Conservation (phyloP, 1,284 basidiomycete species). For the Fistulinella staudtii region DNA sequence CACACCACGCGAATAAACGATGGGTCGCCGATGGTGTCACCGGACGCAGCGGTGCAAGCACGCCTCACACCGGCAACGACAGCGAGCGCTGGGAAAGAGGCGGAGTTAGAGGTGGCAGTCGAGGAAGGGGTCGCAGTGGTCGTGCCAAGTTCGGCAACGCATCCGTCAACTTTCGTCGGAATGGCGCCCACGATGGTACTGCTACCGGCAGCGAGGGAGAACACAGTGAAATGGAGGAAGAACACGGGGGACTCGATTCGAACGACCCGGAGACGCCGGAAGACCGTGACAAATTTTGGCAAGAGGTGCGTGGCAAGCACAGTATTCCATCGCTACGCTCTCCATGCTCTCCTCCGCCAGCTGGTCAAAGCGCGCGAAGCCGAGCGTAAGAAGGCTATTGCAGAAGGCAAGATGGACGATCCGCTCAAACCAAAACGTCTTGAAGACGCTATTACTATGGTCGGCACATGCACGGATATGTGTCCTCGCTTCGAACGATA, state of each 20-base stretch:
- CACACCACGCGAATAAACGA: conserved; percentile 46
- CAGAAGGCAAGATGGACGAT: conserved; percentile 84
- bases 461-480: conserved; percentile 92
- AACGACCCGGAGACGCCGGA: conserved; percentile 49
- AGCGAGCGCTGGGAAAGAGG: conserved; percentile 57
- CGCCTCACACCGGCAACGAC: conserved; percentile 37
- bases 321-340: conserved; percentile 14
- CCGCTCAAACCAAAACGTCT: conserved; percentile 74
- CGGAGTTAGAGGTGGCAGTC: conserved; percentile 39
- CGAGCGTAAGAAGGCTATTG: conserved; percentile 77
- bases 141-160: conserved; percentile 40
- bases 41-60: conserved; percentile 33
- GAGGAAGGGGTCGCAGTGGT: conserved; percentile 36
- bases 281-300: conserved; percentile 61
- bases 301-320: conserved; percentile 49
- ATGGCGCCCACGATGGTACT: conserved; percentile 24
- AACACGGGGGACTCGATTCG: conserved; percentile 25
- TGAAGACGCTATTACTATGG: conserved; percentile 84
- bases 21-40: conserved; percentile 46
- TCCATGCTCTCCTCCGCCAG: conserved; percentile 36
- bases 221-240: conserved; percentile 26
- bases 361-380: conserved; percentile 68
- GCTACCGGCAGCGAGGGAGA: conserved; percentile 31
- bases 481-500: conserved; percentile 93
- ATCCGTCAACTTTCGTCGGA: conserved; percentile 28